phyloP scores from a whole-genome alignment of 1,139 yeast genomes.

The Debaryomyces singareniensis region DNA sequence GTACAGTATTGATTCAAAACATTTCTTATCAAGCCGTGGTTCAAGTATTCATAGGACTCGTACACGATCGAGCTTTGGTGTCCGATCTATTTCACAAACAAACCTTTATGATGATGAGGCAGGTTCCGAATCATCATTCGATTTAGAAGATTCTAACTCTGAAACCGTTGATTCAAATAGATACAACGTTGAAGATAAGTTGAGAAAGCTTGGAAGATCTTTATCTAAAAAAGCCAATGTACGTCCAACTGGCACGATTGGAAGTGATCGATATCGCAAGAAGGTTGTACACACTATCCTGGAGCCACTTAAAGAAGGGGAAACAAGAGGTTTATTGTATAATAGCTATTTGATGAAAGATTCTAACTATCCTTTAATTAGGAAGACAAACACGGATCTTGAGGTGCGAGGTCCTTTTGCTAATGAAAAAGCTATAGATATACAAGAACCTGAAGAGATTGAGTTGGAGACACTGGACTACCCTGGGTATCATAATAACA shows the following conservation, averaged over 20 bases:
- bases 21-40: too few relatives aligned
- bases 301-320: constrained; percentile 12
- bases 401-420: background rate
- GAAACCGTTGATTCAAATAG: constrained; percentile 1
- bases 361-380: constrained; percentile 6
- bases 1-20: constrained; percentile 4
- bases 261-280: too few relatives aligned
- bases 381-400: background rate
- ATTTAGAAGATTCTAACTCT: background rate
- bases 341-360: constrained; percentile 4
- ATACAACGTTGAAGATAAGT: constrained; percentile 16
- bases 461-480: constrained; percentile 1
- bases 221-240: constrained; percentile 23
- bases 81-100: constrained; percentile 1
- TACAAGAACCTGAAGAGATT: background rate
- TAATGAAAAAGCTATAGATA: background rate
- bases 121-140: constrained; percentile 3
- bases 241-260: too few relatives aligned
- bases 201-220: constrained; percentile 27
- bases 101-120: background rate
- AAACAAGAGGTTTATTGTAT: constrained; percentile 10
- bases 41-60: background rate
- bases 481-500: too few relatives aligned
- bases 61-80: constrained; percentile 1
- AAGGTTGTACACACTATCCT: too few relatives aligned